These are phyloP conservation scores for Penicillium sp. DNA, from an alignment of 2,329 filamentous ascomycete genomes.

Conservation along the genomic window DNA sequence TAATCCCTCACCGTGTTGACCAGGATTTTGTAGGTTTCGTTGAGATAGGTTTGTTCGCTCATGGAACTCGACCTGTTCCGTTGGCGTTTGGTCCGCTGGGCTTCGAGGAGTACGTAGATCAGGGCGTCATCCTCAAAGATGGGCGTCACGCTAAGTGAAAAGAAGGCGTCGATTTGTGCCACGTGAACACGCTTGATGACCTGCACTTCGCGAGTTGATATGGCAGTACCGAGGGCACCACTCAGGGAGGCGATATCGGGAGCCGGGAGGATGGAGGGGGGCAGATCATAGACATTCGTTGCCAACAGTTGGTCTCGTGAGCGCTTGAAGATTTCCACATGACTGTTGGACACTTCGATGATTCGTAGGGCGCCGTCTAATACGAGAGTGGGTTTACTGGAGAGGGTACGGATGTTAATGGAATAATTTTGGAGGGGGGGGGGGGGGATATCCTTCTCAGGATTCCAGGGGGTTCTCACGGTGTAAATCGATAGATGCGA, in stretches of 20 bases:
- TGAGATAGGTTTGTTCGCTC: constrained; percentile 48
- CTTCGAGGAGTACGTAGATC: constrained; percentile 47
- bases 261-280: constrained; percentile 35
- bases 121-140: constrained; percentile 44
- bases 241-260: constrained; percentile 39
- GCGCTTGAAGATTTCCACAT: constrained; percentile 36
- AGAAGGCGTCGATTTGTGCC: constrained; percentile 13
- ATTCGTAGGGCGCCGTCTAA: constrained; percentile 39
- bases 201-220: constrained; percentile 37
- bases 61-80: constrained; percentile 27
- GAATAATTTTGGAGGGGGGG: neutral
- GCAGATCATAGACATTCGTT: constrained; percentile 42
- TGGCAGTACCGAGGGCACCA: constrained; percentile 40
- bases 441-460: neutral
- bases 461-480: neutral
- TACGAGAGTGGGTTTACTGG: constrained; percentile 37
- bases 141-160: constrained; percentile 43
- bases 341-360: constrained; percentile 48
- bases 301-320: constrained; percentile 39
- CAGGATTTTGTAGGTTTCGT: constrained; percentile 61
- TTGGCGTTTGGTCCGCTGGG: constrained; percentile 37
- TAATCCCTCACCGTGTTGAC: constrained; percentile 63
- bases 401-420: neutral
- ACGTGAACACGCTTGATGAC: constrained; percentile 34
- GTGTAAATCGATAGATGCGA: constrained; percentile 10